Evolutionary conservation across 805 yeast species (phyloP).

Genomic region (Kuraishia floccosa): DNA sequence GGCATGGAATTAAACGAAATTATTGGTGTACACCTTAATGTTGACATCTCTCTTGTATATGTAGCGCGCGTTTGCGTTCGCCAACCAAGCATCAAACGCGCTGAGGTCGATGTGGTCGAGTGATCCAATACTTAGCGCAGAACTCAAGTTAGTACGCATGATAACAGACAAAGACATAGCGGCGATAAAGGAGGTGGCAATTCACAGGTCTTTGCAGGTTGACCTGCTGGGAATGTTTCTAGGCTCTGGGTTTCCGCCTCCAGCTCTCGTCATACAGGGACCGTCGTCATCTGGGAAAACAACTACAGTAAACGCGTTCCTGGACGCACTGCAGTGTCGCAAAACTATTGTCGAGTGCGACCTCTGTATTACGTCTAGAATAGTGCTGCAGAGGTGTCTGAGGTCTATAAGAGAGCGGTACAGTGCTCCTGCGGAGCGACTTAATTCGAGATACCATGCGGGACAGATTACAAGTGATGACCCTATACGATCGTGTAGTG

Average conservation of each 20-base stretch:
- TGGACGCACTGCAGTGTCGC: conserved; percentile 11
- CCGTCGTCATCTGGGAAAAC: conserved; percentile 38
- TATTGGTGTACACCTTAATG: no score
- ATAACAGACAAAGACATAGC: background rate
- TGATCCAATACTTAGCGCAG: background rate
- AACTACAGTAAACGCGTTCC: conserved; percentile 19
- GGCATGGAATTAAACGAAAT: no score
- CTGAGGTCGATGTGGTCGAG: background rate
- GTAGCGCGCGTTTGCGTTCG: background rate
- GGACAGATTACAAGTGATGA: no score
- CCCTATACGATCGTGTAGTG: conserved; percentile 24
- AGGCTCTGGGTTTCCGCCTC: conserved; percentile 16
- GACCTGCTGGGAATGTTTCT: conserved; percentile 24
- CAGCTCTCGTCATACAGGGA: conserved; percentile 34
- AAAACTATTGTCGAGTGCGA: conserved; percentile 26
- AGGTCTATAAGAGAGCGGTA: no score
- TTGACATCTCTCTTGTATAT: background rate
- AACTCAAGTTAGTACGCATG: no score
- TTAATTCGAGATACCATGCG: no score
- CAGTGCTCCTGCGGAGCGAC: no score
- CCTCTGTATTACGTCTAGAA: conserved; percentile 26
- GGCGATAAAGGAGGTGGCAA: background rate
- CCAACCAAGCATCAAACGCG: no score
- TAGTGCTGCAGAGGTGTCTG: conserved; percentile 29
- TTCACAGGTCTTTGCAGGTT: conserved; percentile 13